A percentile compares a stretch with the other conserved stretches of the same genome.
Evolutionary conservation across 352 stramenopile genomes (phyloP).

Genomic region (Globisporangium camurandrum): DNA sequence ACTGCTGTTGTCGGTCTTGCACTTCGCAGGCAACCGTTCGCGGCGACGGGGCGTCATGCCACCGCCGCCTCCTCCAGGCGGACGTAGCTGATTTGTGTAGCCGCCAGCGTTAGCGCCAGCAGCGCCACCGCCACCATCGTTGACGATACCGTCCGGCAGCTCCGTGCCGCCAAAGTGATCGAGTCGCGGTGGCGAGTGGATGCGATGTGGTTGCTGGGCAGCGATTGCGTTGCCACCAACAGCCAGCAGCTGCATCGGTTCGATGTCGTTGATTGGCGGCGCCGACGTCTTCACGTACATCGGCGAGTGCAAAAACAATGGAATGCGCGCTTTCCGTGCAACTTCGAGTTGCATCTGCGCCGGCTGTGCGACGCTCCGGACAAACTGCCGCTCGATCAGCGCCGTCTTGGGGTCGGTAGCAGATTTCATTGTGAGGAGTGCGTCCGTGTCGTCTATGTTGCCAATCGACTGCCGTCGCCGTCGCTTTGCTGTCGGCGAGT

Average conservation of each 20-base stretch:
- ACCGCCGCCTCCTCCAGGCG: background rate
- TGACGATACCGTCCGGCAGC: constrained; percentile 10
- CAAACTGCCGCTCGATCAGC: constrained; percentile 72
- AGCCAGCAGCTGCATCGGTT: constrained; percentile 12
- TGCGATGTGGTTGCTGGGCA: background rate
- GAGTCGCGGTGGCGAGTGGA: constrained; percentile 4
- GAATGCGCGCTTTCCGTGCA: constrained; percentile 72
- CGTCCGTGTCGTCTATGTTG: background rate
- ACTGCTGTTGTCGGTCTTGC: constrained; percentile 56
- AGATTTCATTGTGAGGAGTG: too few relatives aligned
- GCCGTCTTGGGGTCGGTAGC: too few relatives aligned
- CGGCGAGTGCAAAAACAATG: constrained; percentile 78
- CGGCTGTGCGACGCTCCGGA: constrained; percentile 52
- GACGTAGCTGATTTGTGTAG: background rate
- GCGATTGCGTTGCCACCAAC: too few relatives aligned
- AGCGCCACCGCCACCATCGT: constrained; percentile 3
- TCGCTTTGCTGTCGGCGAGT: too few relatives aligned
- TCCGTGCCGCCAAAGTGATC: constrained; percentile 16
- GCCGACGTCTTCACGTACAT: constrained; percentile 81
- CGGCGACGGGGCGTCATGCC: constrained; percentile 24
- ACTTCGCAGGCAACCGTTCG: constrained; percentile 44
- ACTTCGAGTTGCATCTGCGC: constrained; percentile 86
- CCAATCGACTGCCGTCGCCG: constrained; percentile 7
- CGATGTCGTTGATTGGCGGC: constrained; percentile 43
- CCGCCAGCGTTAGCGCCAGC: too few relatives aligned